Evolutionary conservation across 116 monocot genomes (phyloP).

Genomic region (Cymodocea nodosa): DNA sequence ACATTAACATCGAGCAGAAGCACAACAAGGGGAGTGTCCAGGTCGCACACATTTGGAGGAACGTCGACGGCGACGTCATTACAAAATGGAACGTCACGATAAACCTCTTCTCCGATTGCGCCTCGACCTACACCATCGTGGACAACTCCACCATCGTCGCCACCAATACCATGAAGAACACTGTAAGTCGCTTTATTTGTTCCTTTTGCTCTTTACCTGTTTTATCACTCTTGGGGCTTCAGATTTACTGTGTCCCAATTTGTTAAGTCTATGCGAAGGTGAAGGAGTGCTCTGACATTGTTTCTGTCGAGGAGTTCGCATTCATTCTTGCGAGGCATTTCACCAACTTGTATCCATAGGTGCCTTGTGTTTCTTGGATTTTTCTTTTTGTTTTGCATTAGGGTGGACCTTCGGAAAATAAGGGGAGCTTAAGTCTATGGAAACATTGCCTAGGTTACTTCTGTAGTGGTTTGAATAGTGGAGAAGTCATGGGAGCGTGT

Average conservation of each 20-base stretch:
- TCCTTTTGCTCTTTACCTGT: background rate
- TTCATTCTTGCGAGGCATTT: no score
- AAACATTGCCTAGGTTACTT: background rate
- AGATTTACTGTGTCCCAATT: background rate
- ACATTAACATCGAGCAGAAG: no score
- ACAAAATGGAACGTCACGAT: no score
- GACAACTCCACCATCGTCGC: slow-evolving; percentile 90
- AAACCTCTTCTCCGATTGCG: no score
- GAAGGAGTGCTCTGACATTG: slow-evolving; percentile 58
- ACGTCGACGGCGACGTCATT: slow-evolving; percentile 26
- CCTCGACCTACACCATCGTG: slow-evolving; percentile 46
- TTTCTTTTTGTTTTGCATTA: no score
- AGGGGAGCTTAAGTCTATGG: background rate
- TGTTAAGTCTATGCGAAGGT: slow-evolving; percentile 82
- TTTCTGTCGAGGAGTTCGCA: slow-evolving; percentile 64
- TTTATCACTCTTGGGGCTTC: background rate
- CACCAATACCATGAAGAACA: slow-evolving; percentile 94
- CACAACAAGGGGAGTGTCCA: slow-evolving; percentile 77
- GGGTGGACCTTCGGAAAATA: background rate
- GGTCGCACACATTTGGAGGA: slow-evolving; percentile 67
- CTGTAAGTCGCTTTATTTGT: slow-evolving; percentile 20
- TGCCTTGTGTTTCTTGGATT: slow-evolving; percentile 5
- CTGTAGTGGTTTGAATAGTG: no score
- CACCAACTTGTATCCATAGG: no score
- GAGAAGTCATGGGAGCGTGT: no score